Evolutionary conservation across 192 early-diverging fungal genomes (phyloP).

Genomic region (Spinellus fusiger): DNA sequence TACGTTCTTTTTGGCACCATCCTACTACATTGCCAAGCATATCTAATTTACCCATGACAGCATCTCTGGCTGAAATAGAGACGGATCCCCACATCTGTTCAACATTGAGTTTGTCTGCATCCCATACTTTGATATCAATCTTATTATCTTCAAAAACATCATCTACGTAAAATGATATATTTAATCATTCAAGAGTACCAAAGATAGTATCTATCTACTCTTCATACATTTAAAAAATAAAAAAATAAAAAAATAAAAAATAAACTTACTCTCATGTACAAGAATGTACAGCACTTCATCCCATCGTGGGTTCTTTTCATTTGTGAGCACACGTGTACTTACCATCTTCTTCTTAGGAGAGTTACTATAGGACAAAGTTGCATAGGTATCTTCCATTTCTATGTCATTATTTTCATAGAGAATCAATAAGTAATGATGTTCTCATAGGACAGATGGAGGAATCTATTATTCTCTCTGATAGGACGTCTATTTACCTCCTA

Average conservation of each 20-base stretch:
- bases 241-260: background rate
- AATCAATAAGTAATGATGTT: background rate
- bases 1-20: slow-evolving; percentile 14
- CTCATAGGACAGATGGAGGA: background rate
- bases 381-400: slow-evolving; percentile 27
- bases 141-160: slow-evolving; percentile 20
- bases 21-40: slow-evolving; percentile 16
- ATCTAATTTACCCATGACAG: slow-evolving; percentile 14
- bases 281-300: slow-evolving; percentile 20
- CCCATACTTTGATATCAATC: slow-evolving; percentile 28
- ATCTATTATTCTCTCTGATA: background rate
- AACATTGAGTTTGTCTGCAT: slow-evolving; percentile 26
- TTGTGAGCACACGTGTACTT: slow-evolving; percentile 21
- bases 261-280: slow-evolving; percentile 12
- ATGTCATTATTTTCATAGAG: background rate
- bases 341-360: slow-evolving; percentile 8
- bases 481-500: slow-evolving; percentile 5
- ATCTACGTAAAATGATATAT: slow-evolving; percentile 1
- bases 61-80: slow-evolving; percentile 17
- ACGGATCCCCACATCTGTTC: slow-evolving; percentile 23
- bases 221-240: background rate
- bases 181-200: background rate
- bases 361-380: slow-evolving; percentile 14
- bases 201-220: background rate
- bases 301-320: slow-evolving; percentile 26